Percentiles rank a stretch among this genome's conserved stretches.
Conservation (phyloP, 805 yeast species). For the Candida succiphila region DNA sequence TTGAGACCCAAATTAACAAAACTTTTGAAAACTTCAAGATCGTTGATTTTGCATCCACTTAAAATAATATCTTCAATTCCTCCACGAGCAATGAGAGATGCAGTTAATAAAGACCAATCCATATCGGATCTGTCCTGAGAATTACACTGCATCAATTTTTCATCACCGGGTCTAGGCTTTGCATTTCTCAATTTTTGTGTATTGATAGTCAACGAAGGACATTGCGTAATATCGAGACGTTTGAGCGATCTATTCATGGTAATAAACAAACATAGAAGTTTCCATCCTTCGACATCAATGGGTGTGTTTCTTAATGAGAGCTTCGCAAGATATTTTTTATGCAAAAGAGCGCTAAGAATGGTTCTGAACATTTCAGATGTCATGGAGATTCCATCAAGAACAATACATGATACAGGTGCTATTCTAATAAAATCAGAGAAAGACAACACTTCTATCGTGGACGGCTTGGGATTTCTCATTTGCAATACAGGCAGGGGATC, state of each 20-base stretch:
- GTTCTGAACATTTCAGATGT: conserved; percentile 70
- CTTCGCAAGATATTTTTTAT: conserved; percentile 59
- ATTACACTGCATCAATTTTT: conserved; percentile 36
- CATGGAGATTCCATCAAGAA: conserved; percentile 71
- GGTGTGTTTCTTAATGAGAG: conserved; percentile 72
- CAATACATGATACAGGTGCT: conserved; percentile 68
- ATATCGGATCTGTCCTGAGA: conserved; percentile 53
- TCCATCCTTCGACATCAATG: conserved; percentile 69
- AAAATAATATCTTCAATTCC: conserved; percentile 74
- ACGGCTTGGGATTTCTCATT: conserved; percentile 80
- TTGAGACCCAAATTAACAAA: conserved; percentile 48
- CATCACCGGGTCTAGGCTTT: conserved; percentile 6
- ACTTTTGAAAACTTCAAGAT: conserved; percentile 42
- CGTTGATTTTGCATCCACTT: conserved; percentile 64
- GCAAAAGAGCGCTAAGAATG: conserved; percentile 58
- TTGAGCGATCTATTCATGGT: conserved; percentile 48
- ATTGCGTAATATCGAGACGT: conserved; percentile 65
- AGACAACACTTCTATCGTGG: conserved; percentile 77
- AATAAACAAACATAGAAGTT: conserved; percentile 63
- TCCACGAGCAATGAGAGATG: conserved; percentile 56
- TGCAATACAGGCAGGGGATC: conserved; percentile 67
- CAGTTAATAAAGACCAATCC: conserved; percentile 76
- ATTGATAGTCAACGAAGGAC: conserved; percentile 37
- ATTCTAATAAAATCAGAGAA: conserved; percentile 83
- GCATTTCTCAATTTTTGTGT: conserved; percentile 27